These are phyloP conservation scores for Aspergillus unguis DNA, from an alignment of 2,329 filamentous ascomycete species.

Conservation along the genomic window DNA sequence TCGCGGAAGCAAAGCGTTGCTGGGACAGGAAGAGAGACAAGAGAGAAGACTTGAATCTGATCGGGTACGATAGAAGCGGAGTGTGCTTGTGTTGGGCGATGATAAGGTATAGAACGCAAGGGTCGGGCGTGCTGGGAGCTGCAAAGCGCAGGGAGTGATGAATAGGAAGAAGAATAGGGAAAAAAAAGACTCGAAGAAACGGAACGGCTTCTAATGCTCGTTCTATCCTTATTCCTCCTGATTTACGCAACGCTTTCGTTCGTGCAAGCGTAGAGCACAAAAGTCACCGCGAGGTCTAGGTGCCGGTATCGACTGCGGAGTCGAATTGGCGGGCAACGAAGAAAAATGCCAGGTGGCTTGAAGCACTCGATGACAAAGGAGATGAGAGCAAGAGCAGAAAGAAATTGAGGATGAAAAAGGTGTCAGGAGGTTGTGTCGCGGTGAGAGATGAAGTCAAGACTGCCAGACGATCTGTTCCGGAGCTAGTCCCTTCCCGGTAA, in stretches of 20 bases:
- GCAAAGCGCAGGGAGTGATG: slow-evolving; percentile 19
- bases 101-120: slow-evolving; percentile 19
- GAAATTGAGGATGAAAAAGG: slow-evolving; percentile 12
- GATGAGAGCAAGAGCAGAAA: slow-evolving; percentile 10
- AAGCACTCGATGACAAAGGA: neutral
- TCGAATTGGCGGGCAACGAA: neutral
- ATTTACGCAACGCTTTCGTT: slow-evolving; percentile 15
- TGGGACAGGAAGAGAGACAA: slow-evolving; percentile 18
- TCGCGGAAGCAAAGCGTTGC: slow-evolving; percentile 23
- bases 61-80: slow-evolving; percentile 23
- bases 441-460: slow-evolving; percentile 24
- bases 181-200: slow-evolving; percentile 2
- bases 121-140: slow-evolving; percentile 21
- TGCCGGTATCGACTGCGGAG: neutral
- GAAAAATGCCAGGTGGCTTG: neutral
- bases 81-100: slow-evolving; percentile 23
- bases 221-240: slow-evolving; percentile 18
- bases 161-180: slow-evolving; percentile 14
- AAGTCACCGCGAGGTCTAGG: neutral
- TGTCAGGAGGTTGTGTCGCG: slow-evolving; percentile 14
- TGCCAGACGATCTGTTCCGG: slow-evolving; percentile 19
- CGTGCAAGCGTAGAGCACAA: slow-evolving; percentile 1
- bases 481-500: slow-evolving; percentile 21
- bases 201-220: slow-evolving; percentile 15
- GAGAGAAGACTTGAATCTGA: slow-evolving; percentile 19